Percentiles rank a stretch among this genome's conserved stretches.
Conservation (phyloP, 192 early-diverging fungal species). For the Chytriomyces confervae region DNA sequence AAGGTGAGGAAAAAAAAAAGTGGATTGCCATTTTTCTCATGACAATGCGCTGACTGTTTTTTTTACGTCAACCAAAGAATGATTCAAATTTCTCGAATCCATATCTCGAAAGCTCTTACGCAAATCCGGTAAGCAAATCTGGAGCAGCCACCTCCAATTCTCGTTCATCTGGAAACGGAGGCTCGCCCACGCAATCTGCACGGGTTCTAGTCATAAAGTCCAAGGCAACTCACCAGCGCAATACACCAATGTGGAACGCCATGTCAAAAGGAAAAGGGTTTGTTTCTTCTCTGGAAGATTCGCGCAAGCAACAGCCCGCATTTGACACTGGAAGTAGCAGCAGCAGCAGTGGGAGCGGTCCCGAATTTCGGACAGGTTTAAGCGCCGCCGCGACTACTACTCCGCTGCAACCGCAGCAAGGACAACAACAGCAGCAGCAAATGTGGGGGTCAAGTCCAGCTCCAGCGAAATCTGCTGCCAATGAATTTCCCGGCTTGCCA, state of each 20-base stretch:
- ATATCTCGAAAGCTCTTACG: constrained; percentile 16
- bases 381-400: background rate
- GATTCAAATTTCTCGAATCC: constrained; percentile 1
- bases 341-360: constrained; percentile 15
- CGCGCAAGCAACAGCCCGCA: constrained; percentile 24
- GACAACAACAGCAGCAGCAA: background rate
- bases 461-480: background rate
- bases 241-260: constrained; percentile 24
- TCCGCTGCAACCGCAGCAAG: background rate
- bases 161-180: background rate
- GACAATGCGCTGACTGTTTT: constrained; percentile 28
- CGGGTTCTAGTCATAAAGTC: constrained; percentile 78
- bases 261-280: constrained; percentile 35
- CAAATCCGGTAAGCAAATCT: constrained; percentile 40
- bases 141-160: constrained; percentile 47
- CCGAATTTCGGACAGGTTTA: constrained; percentile 17
- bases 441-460: constrained; percentile 3
- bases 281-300: constrained; percentile 30
- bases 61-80: constrained; percentile 3
- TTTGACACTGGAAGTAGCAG: constrained; percentile 24
- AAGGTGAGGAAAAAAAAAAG: constrained; percentile 38
- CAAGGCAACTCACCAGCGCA: constrained; percentile 57
- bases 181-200: constrained; percentile 35
- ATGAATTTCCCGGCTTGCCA: constrained; percentile 12
- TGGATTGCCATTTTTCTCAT: background rate